Percentiles rank a stretch among this genome's conserved stretches.
Evolutionary conservation across 495 filamentous ascomycete species (phyloP).

Genomic region (Corynascus novoguineensis): DNA sequence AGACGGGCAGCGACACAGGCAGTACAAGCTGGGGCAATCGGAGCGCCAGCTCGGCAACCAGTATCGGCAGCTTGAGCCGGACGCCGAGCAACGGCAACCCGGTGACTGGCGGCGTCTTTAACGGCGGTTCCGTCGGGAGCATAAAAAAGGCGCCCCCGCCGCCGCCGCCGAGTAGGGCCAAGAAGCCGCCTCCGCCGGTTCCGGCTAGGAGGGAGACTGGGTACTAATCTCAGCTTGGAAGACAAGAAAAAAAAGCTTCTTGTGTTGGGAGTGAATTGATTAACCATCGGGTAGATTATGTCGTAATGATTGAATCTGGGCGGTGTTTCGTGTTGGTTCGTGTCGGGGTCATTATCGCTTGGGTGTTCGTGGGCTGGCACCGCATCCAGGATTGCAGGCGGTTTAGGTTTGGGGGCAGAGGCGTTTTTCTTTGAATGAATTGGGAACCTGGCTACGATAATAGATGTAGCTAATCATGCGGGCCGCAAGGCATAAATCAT

Average conservation of each 20-base stretch:
- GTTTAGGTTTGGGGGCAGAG: background rate
- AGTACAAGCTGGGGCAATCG: slow-evolving; percentile 57
- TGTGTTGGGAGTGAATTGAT: too few relatives aligned
- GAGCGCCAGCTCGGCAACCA: slow-evolving; percentile 58
- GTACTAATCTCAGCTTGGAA: slow-evolving; percentile 27
- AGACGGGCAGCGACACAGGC: slow-evolving; percentile 50
- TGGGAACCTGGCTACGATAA: background rate
- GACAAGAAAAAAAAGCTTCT: too few relatives aligned
- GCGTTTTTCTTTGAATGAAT: background rate
- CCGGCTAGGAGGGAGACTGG: slow-evolving; percentile 37
- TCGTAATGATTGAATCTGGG: background rate
- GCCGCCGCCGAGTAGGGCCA: slow-evolving; percentile 71
- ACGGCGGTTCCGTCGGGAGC: slow-evolving; percentile 39
- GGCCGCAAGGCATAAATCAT: background rate
- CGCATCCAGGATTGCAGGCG: background rate
- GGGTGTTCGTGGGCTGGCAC: slow-evolving; percentile 13
- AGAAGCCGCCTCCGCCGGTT: slow-evolving; percentile 69
- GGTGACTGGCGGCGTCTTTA: slow-evolving; percentile 15
- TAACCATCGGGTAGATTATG: too few relatives aligned
- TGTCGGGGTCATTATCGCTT: background rate
- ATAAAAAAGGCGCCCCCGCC: slow-evolving; percentile 64
- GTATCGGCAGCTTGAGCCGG: slow-evolving; percentile 54
- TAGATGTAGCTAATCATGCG: slow-evolving; percentile 1
- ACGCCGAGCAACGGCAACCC: slow-evolving; percentile 50
- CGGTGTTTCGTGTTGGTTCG: background rate